phyloP scores from a whole-genome alignment of 192 early-diverging fungal genomes.

The Podila minutissima region DNA sequence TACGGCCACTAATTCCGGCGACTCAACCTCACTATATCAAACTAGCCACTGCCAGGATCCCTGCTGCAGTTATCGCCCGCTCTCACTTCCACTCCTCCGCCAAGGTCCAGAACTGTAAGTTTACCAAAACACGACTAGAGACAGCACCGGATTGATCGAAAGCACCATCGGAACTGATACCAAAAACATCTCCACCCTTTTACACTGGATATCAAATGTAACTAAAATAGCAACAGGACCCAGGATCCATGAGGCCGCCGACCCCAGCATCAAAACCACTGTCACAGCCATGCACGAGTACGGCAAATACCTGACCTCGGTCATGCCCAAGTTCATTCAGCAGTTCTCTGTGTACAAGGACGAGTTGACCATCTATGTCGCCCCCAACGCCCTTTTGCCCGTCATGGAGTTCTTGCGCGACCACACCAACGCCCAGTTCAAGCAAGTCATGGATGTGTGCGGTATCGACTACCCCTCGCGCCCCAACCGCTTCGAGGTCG shows the following conservation, averaged over 20 bases:
- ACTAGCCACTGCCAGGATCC: slow-evolving; percentile 37
- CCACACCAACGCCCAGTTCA: slow-evolving; percentile 92
- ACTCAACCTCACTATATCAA: background rate
- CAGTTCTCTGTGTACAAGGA: slow-evolving; percentile 98
- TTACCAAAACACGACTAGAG: background rate
- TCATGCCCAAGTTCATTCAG: slow-evolving; percentile 95
- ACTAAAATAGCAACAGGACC: slow-evolving; percentile 23
- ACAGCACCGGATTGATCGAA: background rate
- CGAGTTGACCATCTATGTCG: slow-evolving; percentile 94
- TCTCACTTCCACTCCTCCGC: slow-evolving; percentile 41
- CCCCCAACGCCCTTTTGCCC: slow-evolving; percentile 79
- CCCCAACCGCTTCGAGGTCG: slow-evolving; percentile 95
- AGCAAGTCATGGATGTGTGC: slow-evolving; percentile 89
- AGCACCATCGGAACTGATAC: background rate
- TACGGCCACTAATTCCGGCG: no score
- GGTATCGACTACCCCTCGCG: slow-evolving; percentile 94
- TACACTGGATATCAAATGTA: no score
- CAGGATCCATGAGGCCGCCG: slow-evolving; percentile 43
- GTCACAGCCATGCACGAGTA: slow-evolving; percentile 77
- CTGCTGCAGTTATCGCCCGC: slow-evolving; percentile 34
- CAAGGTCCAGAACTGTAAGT: slow-evolving; percentile 36
- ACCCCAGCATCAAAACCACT: slow-evolving; percentile 45
- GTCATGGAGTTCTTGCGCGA: slow-evolving; percentile 93
- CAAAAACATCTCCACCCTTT: background rate
- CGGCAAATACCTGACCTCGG: slow-evolving; percentile 85